Evolutionary conservation across 257 asterid species (phyloP), one percentile per base, ranked within the genome.

Genomic region (Petunia secreta): DNA sequence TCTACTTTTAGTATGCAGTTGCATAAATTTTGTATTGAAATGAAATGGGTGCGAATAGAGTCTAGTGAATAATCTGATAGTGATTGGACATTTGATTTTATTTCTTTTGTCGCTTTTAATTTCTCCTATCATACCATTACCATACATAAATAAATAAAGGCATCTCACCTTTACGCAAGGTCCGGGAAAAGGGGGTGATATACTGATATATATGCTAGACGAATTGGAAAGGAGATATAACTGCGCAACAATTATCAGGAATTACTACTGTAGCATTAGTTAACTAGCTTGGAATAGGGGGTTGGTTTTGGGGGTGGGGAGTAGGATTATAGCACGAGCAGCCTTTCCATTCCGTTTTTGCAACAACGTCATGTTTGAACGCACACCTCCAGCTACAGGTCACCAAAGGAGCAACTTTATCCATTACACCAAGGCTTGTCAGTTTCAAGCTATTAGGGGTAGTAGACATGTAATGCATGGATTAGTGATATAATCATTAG

Each of bases 331-430:
- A 25, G 4, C n/a, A 8, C 14, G 8, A 67, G 55, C 2, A 3
- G 37, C 48, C 0, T n/a, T 6, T 58, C 8, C 48, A 1, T 15
- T 43, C 38, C 53, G n/a, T 2, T 8, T 41, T 67, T 43, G 75
- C 1, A 43, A 67, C 41, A 39, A 67, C 14, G 25, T 13, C 15
- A 55, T 55, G 41, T n/a, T 66, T 9, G 36, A 16, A 66, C 11
- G 0, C 13, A 66, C 14, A 41, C 38, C 75, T 41, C 14, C n/a
- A 66, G 50, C 75, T 41, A 40, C n/a, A 66, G 50, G 13, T 40
- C 53, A 63, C 74, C 14, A 39, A 65, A 66, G 38, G 57, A 66
- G 75, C 13, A 66, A 43, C 75, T 66, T 41, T 41, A 41, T 25
- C 37, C 75, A 43, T 67, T n/a, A 15, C 9, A 4, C 8, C 39